Evolutionary conservation across 306 rosid species (phyloP).

Genomic region (Castanea sativa): DNA sequence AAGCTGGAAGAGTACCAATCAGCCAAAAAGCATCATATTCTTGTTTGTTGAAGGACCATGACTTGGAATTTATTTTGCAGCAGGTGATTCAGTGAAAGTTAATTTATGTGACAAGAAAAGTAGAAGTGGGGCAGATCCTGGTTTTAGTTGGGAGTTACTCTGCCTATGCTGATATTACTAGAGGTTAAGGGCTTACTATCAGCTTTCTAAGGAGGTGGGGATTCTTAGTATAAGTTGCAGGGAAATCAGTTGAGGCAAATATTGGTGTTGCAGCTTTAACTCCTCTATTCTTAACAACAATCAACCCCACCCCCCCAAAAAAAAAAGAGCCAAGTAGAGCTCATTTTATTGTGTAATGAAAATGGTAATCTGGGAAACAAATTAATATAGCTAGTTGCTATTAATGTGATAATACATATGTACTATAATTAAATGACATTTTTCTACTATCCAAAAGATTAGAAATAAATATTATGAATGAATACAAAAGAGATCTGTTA

Average conservation of each 20-base stretch:
- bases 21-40: too few species aligned
- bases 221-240: not conserved
- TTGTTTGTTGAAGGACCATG: conserved; percentile 4
- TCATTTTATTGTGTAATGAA: not conserved
- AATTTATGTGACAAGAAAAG: conserved; percentile 19
- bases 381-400: not conserved
- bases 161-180: not conserved
- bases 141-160: conserved; percentile 5
- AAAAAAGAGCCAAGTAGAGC: not conserved
- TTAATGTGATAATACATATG: too few species aligned
- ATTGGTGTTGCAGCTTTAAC: not conserved
- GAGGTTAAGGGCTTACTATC: not conserved
- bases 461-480: too few species aligned
- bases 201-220: conserved; percentile 1
- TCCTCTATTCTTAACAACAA: not conserved
- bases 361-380: not conserved
- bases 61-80: conserved; percentile 38
- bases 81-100: conserved; percentile 32
- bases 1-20: too few species aligned
- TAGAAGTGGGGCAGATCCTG: conserved; percentile 11
- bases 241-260: too few species aligned
- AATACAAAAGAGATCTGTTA: too few species aligned
- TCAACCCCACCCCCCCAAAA: too few species aligned
- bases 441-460: too few species aligned
- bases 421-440: too few species aligned